Base-by-base conservation (phyloP, 768 basidiomycete species). In the Mycena filopes region DNA sequence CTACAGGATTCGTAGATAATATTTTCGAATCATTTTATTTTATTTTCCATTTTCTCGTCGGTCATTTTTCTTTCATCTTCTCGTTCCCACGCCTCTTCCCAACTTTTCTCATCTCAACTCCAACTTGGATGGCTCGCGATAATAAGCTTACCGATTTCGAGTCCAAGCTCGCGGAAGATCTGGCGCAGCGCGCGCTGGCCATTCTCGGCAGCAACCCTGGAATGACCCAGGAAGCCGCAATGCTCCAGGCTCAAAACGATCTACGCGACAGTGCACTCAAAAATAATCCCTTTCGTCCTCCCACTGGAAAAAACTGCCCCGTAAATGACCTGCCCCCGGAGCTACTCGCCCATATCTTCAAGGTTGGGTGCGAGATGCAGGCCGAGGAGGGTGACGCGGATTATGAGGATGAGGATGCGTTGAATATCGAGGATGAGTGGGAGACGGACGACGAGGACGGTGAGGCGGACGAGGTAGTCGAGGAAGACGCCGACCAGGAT, bases 301-400 rank as follows among this genome's bases (percentile, higher is more conserved):
- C 85, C 0, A 74, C 73, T 25, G 77, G 74, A n/a, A n/a, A n/a
- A n/a, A n/a, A n/a, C 36, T 87, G 86, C 65, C 84, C 81, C 1
- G 79, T 89, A 36, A 84, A 87, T 59, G 74, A 78, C 40, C 80
- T 89, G 18, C 87, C 87, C 2, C 82, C 82, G 20, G 88, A 89
- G 69, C 77, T 89, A 26, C 80, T 89, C 8, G 84, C 82, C 1
- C 80, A 83, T 63, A 84, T 89, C 60, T 89, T 89, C 68, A 73
- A 80, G 13, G 66, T 83, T 12, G 88, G 88, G 6, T 76, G 78
- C 31, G 4, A 70, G 59, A 78, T 80, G 53, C 72, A 78, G 38
- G 76, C 75, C 20, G 80, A 84, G 46, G 74, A 76, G 38, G 75
- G 75, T 18, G 71, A 74, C 6, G 76, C 76, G 0, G 73, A 70